phyloP scores from a whole-genome alignment of 306 rosid species.

The Dicorynia guianensis region DNA sequence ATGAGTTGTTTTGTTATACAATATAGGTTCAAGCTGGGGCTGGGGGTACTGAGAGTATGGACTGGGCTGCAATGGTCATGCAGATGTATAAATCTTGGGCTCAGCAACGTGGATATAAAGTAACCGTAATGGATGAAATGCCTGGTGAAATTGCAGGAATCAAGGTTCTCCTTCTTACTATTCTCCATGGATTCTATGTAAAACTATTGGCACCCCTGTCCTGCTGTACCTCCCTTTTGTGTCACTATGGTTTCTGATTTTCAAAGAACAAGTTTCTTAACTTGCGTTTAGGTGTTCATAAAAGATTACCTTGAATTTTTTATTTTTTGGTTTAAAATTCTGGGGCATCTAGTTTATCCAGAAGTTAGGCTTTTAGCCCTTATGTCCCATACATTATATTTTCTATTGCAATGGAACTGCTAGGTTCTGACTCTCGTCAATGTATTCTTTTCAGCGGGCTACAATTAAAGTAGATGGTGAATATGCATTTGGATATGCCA shows the following conservation, averaged over 20 bases:
- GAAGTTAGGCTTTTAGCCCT: not conserved
- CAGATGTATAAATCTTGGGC: conserved; percentile 96
- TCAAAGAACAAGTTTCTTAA: conserved; percentile 10
- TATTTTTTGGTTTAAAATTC: too few relatives aligned
- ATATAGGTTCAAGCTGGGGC: conserved; percentile 95
- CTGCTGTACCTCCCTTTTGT: conserved; percentile 5
- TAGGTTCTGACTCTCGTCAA: conserved; percentile 42
- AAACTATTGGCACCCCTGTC: conserved; percentile 29
- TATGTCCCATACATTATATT: conserved; percentile 10
- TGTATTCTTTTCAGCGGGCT: conserved; percentile 73
- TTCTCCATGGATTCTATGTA: conserved; percentile 23
- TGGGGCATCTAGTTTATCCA: conserved; percentile 5
- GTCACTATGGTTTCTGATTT: conserved; percentile 22
- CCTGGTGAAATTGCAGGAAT: conserved; percentile 96
- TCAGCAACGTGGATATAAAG: conserved; percentile 69
- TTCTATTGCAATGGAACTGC: conserved; percentile 27
- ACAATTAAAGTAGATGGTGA: conserved; percentile 95
- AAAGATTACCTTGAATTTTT: conserved; percentile 1
- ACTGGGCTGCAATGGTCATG: conserved; percentile 98
- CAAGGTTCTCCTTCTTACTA: conserved; percentile 83
- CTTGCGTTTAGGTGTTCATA: conserved; percentile 27
- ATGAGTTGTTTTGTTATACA: conserved; percentile 23
- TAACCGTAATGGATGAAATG: conserved; percentile 89
- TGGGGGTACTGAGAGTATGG: conserved; percentile 99
- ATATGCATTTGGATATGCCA: conserved; percentile 96